phyloP scores from a whole-genome alignment of 352 stramenopile species.

The Phytophthora hybrid region DNA sequence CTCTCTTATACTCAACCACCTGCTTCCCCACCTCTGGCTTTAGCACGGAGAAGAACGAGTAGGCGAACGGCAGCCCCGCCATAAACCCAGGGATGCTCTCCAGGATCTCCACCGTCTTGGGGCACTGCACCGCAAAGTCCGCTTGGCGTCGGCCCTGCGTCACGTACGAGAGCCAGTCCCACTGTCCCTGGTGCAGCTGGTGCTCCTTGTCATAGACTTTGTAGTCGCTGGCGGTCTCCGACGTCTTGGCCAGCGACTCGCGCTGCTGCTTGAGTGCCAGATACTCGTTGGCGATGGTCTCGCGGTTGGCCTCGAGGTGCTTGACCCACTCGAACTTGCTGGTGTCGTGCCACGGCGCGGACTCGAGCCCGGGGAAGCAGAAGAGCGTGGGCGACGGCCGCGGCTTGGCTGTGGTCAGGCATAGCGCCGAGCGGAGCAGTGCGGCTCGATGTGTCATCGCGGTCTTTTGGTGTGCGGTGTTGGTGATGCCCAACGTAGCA shows the following conservation, averaged over 20 bases:
- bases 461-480: slow-evolving; percentile 3
- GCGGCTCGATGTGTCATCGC: slow-evolving; percentile 59
- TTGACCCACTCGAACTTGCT: slow-evolving; percentile 65
- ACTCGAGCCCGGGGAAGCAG: slow-evolving; percentile 79
- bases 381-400: slow-evolving; percentile 83
- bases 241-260: slow-evolving; percentile 14
- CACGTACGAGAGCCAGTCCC: slow-evolving; percentile 95
- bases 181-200: slow-evolving; percentile 84
- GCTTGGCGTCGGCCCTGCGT: slow-evolving; percentile 72
- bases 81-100: slow-evolving; percentile 88
- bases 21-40: slow-evolving; percentile 66
- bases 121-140: slow-evolving; percentile 72
- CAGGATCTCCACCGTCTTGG: slow-evolving; percentile 72
- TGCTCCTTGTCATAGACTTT: slow-evolving; percentile 78
- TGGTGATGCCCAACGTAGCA: too few species aligned
- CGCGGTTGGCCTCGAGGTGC: slow-evolving; percentile 64
- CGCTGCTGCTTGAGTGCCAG: slow-evolving; percentile 56
- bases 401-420: slow-evolving; percentile 86
- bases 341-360: slow-evolving; percentile 66
- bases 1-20: not conserved
- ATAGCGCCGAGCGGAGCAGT: slow-evolving; percentile 78
- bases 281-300: slow-evolving; percentile 71
- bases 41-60: slow-evolving; percentile 97
- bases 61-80: slow-evolving; percentile 93
- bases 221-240: slow-evolving; percentile 55